Conservation (phyloP, 352 stramenopile genomes). For the Phytopythium kandeliae region DNA sequence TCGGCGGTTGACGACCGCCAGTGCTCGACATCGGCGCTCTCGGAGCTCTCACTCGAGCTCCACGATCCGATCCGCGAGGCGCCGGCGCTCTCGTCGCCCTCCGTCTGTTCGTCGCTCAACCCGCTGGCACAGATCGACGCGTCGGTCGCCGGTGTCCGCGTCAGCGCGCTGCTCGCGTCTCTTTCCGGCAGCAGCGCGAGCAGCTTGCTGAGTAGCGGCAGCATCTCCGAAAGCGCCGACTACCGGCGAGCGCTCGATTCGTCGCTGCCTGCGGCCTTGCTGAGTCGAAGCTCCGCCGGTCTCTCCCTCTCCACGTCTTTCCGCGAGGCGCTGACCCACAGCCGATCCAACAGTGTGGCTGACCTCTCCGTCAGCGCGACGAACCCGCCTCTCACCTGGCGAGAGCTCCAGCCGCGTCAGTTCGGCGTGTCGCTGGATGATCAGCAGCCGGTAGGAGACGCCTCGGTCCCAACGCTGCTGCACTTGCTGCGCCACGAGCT, state of each 20-base stretch:
- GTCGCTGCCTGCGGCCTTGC: background rate
- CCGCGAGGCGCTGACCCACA: slow-evolving; percentile 2
- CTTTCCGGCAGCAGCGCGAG: slow-evolving; percentile 7
- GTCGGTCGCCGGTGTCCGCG: background rate
- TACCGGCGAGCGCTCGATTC: too few relatives aligned
- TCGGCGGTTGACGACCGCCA: background rate
- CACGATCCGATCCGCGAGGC: background rate
- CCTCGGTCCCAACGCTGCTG: slow-evolving; percentile 37
- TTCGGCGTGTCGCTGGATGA: slow-evolving; percentile 36
- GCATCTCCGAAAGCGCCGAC: background rate
- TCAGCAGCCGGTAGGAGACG: slow-evolving; percentile 8
- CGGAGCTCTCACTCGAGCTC: slow-evolving; percentile 3
- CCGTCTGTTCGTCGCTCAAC: background rate
- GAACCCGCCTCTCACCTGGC: background rate
- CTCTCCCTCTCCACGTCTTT: slow-evolving; percentile 5
- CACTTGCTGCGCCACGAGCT: slow-evolving; percentile 55
- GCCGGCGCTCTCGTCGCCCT: background rate
- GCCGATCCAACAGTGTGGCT: background rate
- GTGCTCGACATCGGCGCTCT: background rate
- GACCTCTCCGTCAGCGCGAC: background rate
- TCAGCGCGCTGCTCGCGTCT: slow-evolving; percentile 13
- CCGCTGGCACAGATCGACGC: slow-evolving; percentile 6
- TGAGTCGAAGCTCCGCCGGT: slow-evolving; percentile 4
- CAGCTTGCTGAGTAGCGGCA: background rate
- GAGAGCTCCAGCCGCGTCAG: slow-evolving; percentile 14